Evolutionary conservation across 495 filamentous ascomycete genomes (phyloP).

Genomic region (Neurospora cerealis): DNA sequence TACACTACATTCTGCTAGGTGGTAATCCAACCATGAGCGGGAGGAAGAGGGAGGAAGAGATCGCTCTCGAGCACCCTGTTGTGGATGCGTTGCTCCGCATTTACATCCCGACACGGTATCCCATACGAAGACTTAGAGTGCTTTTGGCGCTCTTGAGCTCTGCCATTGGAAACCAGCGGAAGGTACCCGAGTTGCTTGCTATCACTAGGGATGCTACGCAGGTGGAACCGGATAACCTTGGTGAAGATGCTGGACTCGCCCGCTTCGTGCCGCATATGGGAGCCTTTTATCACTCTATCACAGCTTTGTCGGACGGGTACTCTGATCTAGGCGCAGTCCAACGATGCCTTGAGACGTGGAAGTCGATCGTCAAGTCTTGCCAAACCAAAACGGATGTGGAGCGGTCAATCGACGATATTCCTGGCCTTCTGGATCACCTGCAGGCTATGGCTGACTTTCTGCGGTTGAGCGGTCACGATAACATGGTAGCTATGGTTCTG

Average conservation of each 20-base stretch:
- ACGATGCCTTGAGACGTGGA: constrained; percentile 40
- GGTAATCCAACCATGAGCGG: background rate
- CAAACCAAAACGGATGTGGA: constrained; percentile 40
- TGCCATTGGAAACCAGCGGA: constrained; percentile 23
- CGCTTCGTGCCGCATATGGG: constrained; percentile 47
- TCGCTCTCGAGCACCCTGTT: constrained; percentile 25
- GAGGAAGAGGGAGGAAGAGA: constrained; percentile 9
- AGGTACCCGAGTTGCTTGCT: constrained; percentile 19
- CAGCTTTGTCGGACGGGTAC: constrained; percentile 43
- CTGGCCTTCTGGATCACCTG: constrained; percentile 51
- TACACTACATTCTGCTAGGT: constrained; percentile 31
- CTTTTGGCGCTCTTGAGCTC: constrained; percentile 28
- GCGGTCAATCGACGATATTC: constrained; percentile 50
- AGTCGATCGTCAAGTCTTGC: constrained; percentile 37
- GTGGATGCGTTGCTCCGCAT: constrained; percentile 30
- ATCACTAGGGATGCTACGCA: constrained; percentile 30
- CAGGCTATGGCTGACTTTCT: constrained; percentile 66
- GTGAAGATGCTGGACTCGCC: constrained; percentile 45
- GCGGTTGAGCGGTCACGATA: constrained; percentile 56
- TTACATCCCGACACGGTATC: constrained; percentile 33
- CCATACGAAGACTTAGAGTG: constrained; percentile 33
- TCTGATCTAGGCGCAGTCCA: constrained; percentile 41
- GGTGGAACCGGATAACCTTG: constrained; percentile 23
- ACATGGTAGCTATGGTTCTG: constrained; percentile 33
- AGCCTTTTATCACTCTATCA: constrained; percentile 42